These are phyloP conservation scores for Blastocystis sp. DNA, from an alignment of 352 stramenopile genomes.

Conservation along the genomic window DNA sequence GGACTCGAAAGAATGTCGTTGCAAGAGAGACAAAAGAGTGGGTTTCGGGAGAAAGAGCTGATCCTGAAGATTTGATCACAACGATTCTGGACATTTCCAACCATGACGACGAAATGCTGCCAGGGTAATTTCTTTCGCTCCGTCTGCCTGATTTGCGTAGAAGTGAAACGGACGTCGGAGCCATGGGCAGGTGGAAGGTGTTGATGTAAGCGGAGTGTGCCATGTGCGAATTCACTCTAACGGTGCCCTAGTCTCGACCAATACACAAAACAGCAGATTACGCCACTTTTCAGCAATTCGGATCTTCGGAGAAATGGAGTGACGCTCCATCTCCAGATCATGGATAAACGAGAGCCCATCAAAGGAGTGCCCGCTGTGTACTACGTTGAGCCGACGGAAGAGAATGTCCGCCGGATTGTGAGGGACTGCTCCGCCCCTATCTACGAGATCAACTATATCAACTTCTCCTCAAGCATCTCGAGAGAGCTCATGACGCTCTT, in stretches of 20 bases:
- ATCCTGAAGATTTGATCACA: constrained; percentile 49
- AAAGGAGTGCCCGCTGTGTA: constrained; percentile 93
- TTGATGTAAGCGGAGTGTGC: constrained; percentile 15
- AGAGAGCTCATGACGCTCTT: constrained; percentile 67
- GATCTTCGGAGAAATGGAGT: constrained; percentile 91
- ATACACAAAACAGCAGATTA: constrained; percentile 77
- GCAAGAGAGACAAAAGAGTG: constrained; percentile 65
- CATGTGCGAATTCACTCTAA: background rate
- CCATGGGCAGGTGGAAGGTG: constrained; percentile 55
- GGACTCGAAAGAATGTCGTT: constrained; percentile 39
- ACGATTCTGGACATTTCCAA: constrained; percentile 57
- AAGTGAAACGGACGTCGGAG: constrained; percentile 8
- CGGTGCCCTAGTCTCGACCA: constrained; percentile 27
- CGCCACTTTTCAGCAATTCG: constrained; percentile 92
- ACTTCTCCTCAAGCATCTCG: constrained; percentile 60
- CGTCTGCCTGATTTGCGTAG: background rate
- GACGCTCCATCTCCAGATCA: constrained; percentile 91
- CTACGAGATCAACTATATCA: constrained; percentile 66
- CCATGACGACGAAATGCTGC: constrained; percentile 56
- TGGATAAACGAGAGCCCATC: constrained; percentile 86
- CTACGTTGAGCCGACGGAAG: constrained; percentile 88
- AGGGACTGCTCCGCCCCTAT: constrained; percentile 80
- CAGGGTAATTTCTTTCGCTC: constrained; percentile 1
- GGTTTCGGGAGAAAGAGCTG: background rate
- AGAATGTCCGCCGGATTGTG: constrained; percentile 89